Conservation (phyloP, 371 early-diverging fungal genomes). For the Umbelopsis sp. region DNA sequence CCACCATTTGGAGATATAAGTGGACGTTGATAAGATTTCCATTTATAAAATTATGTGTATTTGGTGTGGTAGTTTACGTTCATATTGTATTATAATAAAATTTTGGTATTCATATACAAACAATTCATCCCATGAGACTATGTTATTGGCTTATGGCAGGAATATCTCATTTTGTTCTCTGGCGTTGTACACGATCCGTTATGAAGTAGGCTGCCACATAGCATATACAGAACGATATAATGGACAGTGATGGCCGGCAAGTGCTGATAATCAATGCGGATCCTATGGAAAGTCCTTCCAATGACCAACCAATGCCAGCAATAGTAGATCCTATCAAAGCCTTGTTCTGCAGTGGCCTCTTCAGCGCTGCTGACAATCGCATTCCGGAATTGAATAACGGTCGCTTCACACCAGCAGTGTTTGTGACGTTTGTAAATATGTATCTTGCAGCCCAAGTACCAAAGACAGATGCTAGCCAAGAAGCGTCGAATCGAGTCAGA, state of each 20-base stretch:
- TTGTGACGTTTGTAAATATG: background rate
- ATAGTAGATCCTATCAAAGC: background rate
- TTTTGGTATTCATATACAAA: too few species aligned
- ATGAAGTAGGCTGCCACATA: background rate
- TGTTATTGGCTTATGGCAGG: too few species aligned
- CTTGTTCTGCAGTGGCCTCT: background rate
- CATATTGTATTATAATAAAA: too few species aligned
- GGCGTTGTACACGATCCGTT: background rate
- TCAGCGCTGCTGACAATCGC: background rate
- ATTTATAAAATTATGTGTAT: too few species aligned
- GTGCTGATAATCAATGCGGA: constrained; percentile 5
- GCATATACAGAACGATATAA: constrained; percentile 1
- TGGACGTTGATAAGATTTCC: too few species aligned
- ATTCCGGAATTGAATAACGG: constrained; percentile 3
- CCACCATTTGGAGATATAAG: too few species aligned
- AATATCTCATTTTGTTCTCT: background rate
- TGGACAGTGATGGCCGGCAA: constrained; percentile 8
- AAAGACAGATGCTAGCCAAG: background rate
- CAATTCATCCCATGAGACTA: too few species aligned
- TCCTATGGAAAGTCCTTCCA: constrained; percentile 1
- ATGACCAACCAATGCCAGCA: background rate
- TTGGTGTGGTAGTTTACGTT: too few species aligned
- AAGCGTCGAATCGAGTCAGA: background rate
- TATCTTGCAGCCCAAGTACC: background rate
- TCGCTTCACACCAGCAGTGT: background rate